Evolutionary conservation across 2,329 filamentous ascomycete species (phyloP).

Genomic region (Pseudocercospora eumusae): DNA sequence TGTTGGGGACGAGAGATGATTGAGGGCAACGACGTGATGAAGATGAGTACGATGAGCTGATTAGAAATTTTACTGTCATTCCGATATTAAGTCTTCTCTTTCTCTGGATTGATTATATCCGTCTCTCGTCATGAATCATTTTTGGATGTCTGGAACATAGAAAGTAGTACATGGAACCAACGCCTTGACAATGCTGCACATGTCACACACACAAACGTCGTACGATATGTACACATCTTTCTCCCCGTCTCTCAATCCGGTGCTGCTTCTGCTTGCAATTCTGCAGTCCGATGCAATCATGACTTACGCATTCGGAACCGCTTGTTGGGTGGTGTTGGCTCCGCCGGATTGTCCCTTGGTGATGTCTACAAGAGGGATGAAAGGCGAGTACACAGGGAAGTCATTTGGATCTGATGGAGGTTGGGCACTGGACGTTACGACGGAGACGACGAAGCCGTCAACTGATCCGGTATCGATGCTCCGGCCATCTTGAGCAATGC

Average conservation of each 20-base stretch:
- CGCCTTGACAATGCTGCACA: neutral
- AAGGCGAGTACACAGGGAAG: constrained; percentile 41
- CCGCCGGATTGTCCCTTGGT: constrained; percentile 29
- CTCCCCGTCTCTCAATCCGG: neutral
- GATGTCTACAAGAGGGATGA: constrained; percentile 28
- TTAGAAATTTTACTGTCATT: neutral
- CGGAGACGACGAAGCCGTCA: constrained; percentile 44
- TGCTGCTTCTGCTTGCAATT: constrained; percentile 1
- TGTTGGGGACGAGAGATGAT: neutral
- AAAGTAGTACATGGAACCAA: constrained; percentile 1
- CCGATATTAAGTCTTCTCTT: constrained; percentile 8
- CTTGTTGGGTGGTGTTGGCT: constrained; percentile 20
- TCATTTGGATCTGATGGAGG: constrained; percentile 35
- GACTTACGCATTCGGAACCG: neutral
- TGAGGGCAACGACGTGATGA: neutral
- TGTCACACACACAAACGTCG: neutral
- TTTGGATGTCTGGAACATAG: neutral
- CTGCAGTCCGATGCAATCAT: neutral
- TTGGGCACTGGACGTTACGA: constrained; percentile 43
- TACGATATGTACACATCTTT: neutral
- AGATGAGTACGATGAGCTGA: neutral
- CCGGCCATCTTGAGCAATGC: constrained; percentile 36
- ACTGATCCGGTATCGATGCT: constrained; percentile 39
- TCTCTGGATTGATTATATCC: neutral
- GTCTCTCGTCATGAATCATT: neutral